A percentile compares a stretch with the other conserved stretches of the same genome.
phyloP scores from a whole-genome alignment of 2,329 filamentous ascomycete genomes.

The Rhytidhysteron rufulum region DNA sequence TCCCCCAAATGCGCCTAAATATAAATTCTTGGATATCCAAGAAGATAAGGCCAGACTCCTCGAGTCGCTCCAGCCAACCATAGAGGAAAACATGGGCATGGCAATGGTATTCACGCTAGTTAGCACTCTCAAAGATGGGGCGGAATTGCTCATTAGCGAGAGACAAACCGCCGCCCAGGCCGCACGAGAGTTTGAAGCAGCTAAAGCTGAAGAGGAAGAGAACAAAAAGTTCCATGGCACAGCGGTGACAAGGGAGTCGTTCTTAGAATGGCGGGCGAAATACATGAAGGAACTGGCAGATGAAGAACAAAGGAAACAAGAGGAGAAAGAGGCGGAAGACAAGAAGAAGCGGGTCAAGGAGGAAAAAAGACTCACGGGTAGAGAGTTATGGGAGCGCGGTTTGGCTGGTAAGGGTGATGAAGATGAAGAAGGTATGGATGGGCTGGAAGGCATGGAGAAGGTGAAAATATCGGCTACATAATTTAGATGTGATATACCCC shows the following conservation, averaged over 20 bases:
- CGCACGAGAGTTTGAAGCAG: constrained; percentile 50
- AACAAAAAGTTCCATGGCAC: constrained; percentile 96
- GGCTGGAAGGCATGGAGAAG: constrained; percentile 41
- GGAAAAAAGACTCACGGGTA: constrained; percentile 73
- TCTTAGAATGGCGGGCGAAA: constrained; percentile 73
- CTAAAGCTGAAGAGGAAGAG: constrained; percentile 78
- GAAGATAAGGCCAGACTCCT: constrained; percentile 76
- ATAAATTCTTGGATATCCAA: constrained; percentile 73
- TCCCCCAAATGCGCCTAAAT: constrained; percentile 64
- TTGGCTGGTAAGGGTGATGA: constrained; percentile 61
- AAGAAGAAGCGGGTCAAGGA: constrained; percentile 53
- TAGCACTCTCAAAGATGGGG: constrained; percentile 80
- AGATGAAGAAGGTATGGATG: constrained; percentile 60
- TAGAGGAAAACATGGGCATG: constrained; percentile 94
- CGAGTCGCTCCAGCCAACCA: constrained; percentile 64
- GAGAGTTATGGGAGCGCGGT: constrained; percentile 48
- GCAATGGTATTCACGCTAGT: constrained; percentile 95
- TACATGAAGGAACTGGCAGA: constrained; percentile 83
- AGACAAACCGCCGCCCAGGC: constrained; percentile 63
- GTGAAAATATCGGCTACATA: constrained; percentile 22
- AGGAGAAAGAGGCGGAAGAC: constrained; percentile 68
- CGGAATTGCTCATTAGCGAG: constrained; percentile 77
- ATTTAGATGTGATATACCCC: not conserved
- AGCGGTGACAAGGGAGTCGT: constrained; percentile 80
- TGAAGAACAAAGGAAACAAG: constrained; percentile 53